These are phyloP conservation scores for Penicillium sp. DNA, from an alignment of 2,329 filamentous ascomycete genomes.

Conservation along the genomic window DNA sequence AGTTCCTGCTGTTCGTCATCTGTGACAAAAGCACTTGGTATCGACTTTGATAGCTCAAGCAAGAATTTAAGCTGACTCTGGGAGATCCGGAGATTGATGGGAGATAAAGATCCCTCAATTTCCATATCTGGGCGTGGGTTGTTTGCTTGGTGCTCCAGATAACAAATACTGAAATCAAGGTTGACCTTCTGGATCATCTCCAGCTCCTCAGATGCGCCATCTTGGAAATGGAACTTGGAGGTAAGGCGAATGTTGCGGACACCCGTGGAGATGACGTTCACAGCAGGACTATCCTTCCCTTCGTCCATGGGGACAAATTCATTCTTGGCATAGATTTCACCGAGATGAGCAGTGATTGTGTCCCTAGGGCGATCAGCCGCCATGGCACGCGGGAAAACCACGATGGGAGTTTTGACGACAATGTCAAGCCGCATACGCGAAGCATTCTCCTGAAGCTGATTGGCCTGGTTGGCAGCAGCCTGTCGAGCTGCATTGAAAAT, in stretches of 20 bases:
- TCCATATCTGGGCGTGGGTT: conserved; percentile 84
- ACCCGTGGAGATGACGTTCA: conserved; percentile 86
- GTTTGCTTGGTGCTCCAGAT: conserved; percentile 78
- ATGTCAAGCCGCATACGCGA: conserved; percentile 93
- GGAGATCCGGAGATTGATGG: conserved; percentile 85
- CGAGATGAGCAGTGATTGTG: conserved; percentile 84
- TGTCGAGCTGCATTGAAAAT: conserved; percentile 96
- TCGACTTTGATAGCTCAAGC: conserved; percentile 79
- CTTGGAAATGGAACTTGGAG: conserved; percentile 79
- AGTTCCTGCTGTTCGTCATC: conserved; percentile 70
- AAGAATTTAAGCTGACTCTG: conserved; percentile 89
- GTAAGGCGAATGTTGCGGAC: conserved; percentile 90
- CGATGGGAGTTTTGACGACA: conserved; percentile 88
- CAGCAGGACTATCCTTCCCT: conserved; percentile 67
- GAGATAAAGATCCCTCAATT: conserved; percentile 86
- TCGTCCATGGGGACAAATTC: conserved; percentile 84
- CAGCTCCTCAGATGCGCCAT: conserved; percentile 73
- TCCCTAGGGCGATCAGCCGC: conserved; percentile 71
- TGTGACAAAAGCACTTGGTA: conserved; percentile 81
- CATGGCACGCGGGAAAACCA: conserved; percentile 84
- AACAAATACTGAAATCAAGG: conserved; percentile 85
- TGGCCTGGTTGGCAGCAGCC: conserved; percentile 90
- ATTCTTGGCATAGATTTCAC: conserved; percentile 96
- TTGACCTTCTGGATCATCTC: conserved; percentile 98
- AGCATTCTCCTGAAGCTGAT: conserved; percentile 84